These are phyloP conservation scores for Fusarium pseudonygamai DNA, from an alignment of 2,329 filamentous ascomycete species.

Conservation along the genomic window DNA sequence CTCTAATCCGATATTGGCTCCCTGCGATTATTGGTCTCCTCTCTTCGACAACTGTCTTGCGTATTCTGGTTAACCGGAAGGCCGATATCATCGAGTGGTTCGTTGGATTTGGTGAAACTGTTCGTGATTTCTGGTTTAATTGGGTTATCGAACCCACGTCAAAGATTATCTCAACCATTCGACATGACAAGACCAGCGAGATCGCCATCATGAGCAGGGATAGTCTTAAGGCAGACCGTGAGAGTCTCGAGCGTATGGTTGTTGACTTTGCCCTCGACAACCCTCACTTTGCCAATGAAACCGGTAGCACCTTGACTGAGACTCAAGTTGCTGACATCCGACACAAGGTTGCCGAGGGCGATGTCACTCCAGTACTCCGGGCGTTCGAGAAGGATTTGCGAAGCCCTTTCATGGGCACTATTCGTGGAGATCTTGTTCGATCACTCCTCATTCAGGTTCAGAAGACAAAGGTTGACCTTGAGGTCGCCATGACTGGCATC, in stretches of 20 bases:
- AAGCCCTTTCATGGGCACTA: constrained; percentile 81
- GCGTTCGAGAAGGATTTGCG: constrained; percentile 92
- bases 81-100: constrained; percentile 85
- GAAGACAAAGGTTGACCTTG: constrained; percentile 98
- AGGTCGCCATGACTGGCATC: constrained; percentile 95
- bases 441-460: constrained; percentile 96
- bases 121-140: constrained; percentile 92
- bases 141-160: constrained; percentile 90
- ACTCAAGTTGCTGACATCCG: constrained; percentile 78
- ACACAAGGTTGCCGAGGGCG: constrained; percentile 85
- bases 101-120: constrained; percentile 78
- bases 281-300: constrained; percentile 66
- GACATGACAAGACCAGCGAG: constrained; percentile 90
- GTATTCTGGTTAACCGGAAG: constrained; percentile 76
- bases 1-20: constrained; percentile 87
- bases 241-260: constrained; percentile 96
- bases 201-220: constrained; percentile 97
- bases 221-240: constrained; percentile 87
- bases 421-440: constrained; percentile 87
- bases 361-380: constrained; percentile 88
- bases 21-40: constrained; percentile 76
- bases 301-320: constrained; percentile 65
- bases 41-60: constrained; percentile 87
- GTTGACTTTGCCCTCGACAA: constrained; percentile 93
- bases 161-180: constrained; percentile 89